Evolutionary conservation across 1,139 yeast species (phyloP).

Genomic region (Pichia sp.): DNA sequence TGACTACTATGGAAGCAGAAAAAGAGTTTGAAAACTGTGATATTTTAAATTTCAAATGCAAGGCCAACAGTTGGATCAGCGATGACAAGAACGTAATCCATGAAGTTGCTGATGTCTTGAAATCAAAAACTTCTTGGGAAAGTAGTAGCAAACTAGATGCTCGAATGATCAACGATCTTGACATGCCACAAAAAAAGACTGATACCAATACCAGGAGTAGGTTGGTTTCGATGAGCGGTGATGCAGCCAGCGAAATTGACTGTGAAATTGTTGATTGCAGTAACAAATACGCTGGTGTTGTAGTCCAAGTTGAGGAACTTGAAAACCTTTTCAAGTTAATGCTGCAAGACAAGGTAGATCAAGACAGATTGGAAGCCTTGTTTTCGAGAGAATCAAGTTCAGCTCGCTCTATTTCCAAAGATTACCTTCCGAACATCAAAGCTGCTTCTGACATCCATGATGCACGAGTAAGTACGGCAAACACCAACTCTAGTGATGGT

Average conservation of each 20-base stretch:
- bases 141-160: no score
- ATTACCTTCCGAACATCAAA: background rate
- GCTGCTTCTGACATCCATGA: background rate
- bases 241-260: background rate
- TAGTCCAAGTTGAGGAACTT: background rate
- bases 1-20: background rate
- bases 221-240: background rate
- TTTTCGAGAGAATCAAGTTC: background rate
- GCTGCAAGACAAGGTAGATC: background rate
- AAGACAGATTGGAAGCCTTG: no score
- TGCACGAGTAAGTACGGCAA: background rate
- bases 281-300: background rate
- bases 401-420: background rate
- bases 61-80: background rate
- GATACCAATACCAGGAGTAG: background rate
- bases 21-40: background rate
- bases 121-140: no score
- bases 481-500: background rate
- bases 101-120: background rate
- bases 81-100: background rate
- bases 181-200: background rate
- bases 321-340: background rate
- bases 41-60: background rate
- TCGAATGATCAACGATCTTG: no score
- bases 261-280: background rate